Evolutionary conservation across 352 stramenopile species (phyloP), one percentile per base, ranked within the genome.

Genomic region (Pythium grandisporangium): DNA sequence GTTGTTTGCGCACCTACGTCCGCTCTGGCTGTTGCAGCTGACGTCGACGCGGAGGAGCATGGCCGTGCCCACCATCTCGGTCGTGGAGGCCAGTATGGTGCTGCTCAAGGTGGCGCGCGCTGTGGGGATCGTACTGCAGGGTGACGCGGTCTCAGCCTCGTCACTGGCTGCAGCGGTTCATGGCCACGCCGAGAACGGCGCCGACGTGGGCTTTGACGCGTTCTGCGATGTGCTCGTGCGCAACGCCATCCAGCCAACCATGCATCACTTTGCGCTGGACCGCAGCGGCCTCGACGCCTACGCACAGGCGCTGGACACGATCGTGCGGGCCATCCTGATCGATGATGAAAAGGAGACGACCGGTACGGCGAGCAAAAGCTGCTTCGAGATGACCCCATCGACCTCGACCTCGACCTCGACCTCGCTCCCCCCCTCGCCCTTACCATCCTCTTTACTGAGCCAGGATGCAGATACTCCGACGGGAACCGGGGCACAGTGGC

Each of bases 101-200:
- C 66, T 83, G 32, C 66, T 68, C 21, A 80, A 77, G 42, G 37
- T 85, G 7, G 78, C 64, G 54, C 80, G 81, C 40, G 36, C 56
- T 1, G 53, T 75, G 0, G 72, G 72, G 3, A 79, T 81, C 27
- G 52, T 57, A 6, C 35, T 78, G 14, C 46, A 2, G 26, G 48
- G 12, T 26, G 37, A 11, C 45, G 45, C 8, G 34, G 45, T 20
- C 26, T 45, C 2, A 55, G 52, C 53, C 8, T 39, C 42, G 6
- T 48, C 44, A 13, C 34, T 40, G 17, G 42, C 30, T 21, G 59
- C 37, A 20, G 36, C 23, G 5, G 26, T 68, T 34, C 53, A 53
- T 16, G 54, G 63, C 34, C 67, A 51, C 52, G 44, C 38, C 12
- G 44, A 50, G 10, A 45, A 56, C 7, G 45, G 57, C 6, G 41